Conservation (phyloP, 169 alveolate species). For the Blepharisma undulans region DNA sequence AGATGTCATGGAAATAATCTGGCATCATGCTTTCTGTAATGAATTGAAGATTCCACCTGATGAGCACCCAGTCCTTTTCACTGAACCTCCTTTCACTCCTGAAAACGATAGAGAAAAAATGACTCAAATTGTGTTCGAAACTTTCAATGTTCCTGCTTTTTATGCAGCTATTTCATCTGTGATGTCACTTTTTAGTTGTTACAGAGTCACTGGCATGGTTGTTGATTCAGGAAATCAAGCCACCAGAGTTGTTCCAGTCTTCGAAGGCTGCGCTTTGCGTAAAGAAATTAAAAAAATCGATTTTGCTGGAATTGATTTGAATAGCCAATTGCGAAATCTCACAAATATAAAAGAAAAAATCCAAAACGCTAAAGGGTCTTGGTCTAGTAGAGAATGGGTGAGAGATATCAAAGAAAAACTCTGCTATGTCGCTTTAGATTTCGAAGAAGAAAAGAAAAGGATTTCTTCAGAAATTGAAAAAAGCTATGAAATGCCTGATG, state of each 20-base stretch:
- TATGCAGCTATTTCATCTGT: conserved; percentile 89
- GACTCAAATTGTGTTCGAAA: conserved; percentile 90
- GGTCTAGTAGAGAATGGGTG: conserved; percentile 74
- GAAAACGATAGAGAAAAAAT: conserved; percentile 88
- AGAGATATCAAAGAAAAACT: conserved; percentile 80
- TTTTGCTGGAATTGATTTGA: conserved; percentile 91
- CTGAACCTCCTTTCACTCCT: conserved; percentile 93
- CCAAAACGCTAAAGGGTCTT: no score
- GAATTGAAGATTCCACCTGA: conserved; percentile 82
- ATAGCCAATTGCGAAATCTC: conserved; percentile 83
- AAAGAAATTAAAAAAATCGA: conserved; percentile 86
- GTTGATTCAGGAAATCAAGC: conserved; percentile 94
- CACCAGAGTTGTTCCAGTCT: conserved; percentile 91
- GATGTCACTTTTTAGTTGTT: conserved; percentile 89
- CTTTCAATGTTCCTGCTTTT: conserved; percentile 90
- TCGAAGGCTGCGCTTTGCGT: conserved; percentile 89
- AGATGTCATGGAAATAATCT: conserved; percentile 86
- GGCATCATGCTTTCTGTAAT: conserved; percentile 82
- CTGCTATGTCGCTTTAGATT: conserved; percentile 61
- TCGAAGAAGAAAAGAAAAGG: conserved; percentile 43
- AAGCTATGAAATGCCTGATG: no score
- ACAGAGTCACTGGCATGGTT: conserved; percentile 92
- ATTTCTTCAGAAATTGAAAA: conserved; percentile 61
- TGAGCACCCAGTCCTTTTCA: conserved; percentile 88
- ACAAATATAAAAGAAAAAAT: no score